These are phyloP conservation scores for Hamigera avellanea DNA, from an alignment of 495 filamentous ascomycete species.

Conservation along the genomic window DNA sequence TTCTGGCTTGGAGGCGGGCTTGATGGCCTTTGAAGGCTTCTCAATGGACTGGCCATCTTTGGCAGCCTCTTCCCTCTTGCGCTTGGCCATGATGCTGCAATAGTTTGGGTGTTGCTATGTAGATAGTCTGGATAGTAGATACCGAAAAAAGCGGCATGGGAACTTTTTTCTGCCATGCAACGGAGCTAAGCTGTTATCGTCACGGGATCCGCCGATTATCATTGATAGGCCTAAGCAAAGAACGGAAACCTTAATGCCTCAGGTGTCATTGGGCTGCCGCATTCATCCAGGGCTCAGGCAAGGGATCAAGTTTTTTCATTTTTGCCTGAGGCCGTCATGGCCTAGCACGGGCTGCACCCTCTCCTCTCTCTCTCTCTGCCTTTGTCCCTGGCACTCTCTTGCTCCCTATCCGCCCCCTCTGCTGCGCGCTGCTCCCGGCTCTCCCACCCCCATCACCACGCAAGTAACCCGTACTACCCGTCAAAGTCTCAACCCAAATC, in stretches of 20 bases:
- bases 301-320: slow-evolving; percentile 3
- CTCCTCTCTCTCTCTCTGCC: not conserved
- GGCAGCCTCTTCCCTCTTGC: slow-evolving; percentile 50
- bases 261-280: slow-evolving; percentile 1
- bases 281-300: not conserved
- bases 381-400: not conserved
- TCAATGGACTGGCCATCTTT: slow-evolving; percentile 20
- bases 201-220: not conserved
- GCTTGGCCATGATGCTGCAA: slow-evolving; percentile 54
- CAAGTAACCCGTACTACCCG: slow-evolving; percentile 11
- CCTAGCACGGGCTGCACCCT: not conserved
- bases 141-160: not conserved
- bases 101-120: slow-evolving; percentile 5
- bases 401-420: not conserved
- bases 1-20: slow-evolving; percentile 18
- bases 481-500: slow-evolving; percentile 13
- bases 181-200: slow-evolving; percentile 1
- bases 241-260: slow-evolving; percentile 5
- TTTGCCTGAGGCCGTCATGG: not conserved
- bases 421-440: slow-evolving; percentile 7
- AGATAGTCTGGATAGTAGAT: not conserved
- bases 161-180: slow-evolving; percentile 15
- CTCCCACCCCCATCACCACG: slow-evolving; percentile 8
- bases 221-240: too few relatives aligned
- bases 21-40: slow-evolving; percentile 23